Percentiles rank a stretch among this genome's conserved stretches.
Conservation (phyloP, 2,329 filamentous ascomycete genomes). For the Penicillium sp. region DNA sequence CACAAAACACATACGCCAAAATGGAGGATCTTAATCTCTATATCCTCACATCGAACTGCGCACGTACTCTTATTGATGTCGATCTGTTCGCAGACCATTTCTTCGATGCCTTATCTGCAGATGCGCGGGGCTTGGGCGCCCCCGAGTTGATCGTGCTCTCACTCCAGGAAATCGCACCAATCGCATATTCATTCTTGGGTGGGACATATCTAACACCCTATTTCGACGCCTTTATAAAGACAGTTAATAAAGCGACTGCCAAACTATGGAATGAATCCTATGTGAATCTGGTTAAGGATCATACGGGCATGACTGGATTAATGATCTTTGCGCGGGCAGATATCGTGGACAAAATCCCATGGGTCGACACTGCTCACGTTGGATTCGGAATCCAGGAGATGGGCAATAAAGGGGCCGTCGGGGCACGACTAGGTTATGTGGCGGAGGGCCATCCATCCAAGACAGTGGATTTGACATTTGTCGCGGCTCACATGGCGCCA, state of each 20-base stretch:
- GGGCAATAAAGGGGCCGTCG: constrained; percentile 95
- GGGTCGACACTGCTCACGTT: constrained; percentile 75
- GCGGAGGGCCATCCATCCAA: constrained; percentile 38
- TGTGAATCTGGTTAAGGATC: constrained; percentile 67
- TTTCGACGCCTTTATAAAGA: constrained; percentile 68
- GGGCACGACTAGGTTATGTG: constrained; percentile 67
- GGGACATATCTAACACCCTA: constrained; percentile 77
- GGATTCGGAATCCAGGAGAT: constrained; percentile 84
- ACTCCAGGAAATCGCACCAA: constrained; percentile 86
- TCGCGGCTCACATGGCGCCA: constrained; percentile 83
- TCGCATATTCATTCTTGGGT: constrained; percentile 82
- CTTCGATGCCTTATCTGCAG: constrained; percentile 56
- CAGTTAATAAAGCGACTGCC: constrained; percentile 68
- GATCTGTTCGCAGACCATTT: constrained; percentile 71
- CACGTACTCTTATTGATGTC: constrained; percentile 67
- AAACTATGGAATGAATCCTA: constrained; percentile 56
- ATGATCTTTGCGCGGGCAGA: constrained; percentile 76
- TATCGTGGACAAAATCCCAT: constrained; percentile 57
- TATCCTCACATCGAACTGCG: constrained; percentile 89
- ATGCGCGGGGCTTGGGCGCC: constrained; percentile 53
- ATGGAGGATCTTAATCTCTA: constrained; percentile 67
- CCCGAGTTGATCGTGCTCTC: constrained; percentile 65
- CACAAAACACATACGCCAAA: constrained; percentile 2
- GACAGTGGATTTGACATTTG: constrained; percentile 73
- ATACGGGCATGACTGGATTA: constrained; percentile 86